Evolutionary conservation across 441 rosid genomes (phyloP).

Genomic region (Viola pubescens): DNA sequence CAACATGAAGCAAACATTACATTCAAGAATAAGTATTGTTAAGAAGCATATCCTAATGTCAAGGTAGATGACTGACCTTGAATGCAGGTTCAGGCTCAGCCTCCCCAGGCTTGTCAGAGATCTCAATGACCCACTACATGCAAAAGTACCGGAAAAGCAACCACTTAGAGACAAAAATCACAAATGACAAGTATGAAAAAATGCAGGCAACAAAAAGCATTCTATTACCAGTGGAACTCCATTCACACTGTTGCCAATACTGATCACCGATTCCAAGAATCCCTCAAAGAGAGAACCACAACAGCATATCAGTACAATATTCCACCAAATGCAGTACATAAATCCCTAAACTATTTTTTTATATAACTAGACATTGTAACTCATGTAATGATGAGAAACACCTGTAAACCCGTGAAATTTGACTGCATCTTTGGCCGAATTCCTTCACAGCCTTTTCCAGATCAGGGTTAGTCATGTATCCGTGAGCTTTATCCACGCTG

Average conservation of each 20-base stretch:
- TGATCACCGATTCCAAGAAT: constrained; percentile 45
- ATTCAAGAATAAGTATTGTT: too few relatives aligned
- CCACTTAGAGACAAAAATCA: background rate
- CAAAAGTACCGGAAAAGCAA: constrained; percentile 12
- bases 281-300: constrained; percentile 82
- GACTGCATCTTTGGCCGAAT: constrained; percentile 61
- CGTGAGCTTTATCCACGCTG: constrained; percentile 49
- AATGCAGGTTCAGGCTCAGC: constrained; percentile 94
- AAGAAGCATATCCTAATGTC: background rate
- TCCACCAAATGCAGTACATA: constrained; percentile 15
- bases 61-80: constrained; percentile 44
- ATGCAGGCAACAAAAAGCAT: background rate
- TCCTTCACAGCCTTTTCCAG: constrained; percentile 73
- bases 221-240: constrained; percentile 81
- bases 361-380: background rate
- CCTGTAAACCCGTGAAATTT: constrained; percentile 85
- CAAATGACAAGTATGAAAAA: background rate
- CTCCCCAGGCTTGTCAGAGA: constrained; percentile 79
- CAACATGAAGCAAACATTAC: background rate
- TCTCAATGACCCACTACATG: constrained; percentile 85
- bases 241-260: constrained; percentile 85
- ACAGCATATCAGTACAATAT: constrained; percentile 40
- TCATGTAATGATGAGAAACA: constrained; percentile 20
- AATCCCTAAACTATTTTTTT: background rate
- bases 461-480: constrained; percentile 71